These are phyloP conservation scores for Mycena citricolor DNA, from an alignment of 1,284 basidiomycete species.

Conservation along the genomic window DNA sequence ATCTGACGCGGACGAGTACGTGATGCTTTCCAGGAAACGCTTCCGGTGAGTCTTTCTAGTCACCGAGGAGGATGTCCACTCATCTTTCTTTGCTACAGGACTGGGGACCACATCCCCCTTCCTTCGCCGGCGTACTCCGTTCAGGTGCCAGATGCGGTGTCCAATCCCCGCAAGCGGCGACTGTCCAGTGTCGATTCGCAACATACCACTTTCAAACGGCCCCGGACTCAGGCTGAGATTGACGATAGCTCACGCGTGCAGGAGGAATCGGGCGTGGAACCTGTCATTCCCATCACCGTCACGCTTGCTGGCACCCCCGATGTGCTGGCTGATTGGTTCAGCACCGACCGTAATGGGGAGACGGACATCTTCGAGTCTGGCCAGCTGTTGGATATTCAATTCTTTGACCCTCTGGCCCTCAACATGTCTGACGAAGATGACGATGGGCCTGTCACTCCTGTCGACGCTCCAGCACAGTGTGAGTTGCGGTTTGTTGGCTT, in stretches of 20 bases:
- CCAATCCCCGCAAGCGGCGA: slow-evolving; percentile 31
- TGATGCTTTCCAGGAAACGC: slow-evolving; percentile 23
- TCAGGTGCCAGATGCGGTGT: too few species aligned
- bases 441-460: too few species aligned
- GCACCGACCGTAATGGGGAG: slow-evolving; percentile 4
- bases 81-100: background rate
- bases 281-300: slow-evolving; percentile 7
- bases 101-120: background rate
- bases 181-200: slow-evolving; percentile 30
- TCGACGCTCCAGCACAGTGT: slow-evolving; percentile 1
- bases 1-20: slow-evolving; percentile 8
- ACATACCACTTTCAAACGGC: slow-evolving; percentile 26
- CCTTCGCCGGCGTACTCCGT: slow-evolving; percentile 8
- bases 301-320: slow-evolving; percentile 14
- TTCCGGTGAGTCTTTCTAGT: slow-evolving; percentile 23
- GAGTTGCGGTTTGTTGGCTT: background rate
- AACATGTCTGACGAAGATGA: slow-evolving; percentile 6
- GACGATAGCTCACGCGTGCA: too few species aligned
- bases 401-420: slow-evolving; percentile 10
- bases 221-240: slow-evolving; percentile 19
- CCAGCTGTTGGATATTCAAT: slow-evolving; percentile 13
- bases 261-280: too few species aligned
- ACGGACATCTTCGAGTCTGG: slow-evolving; percentile 5
- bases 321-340: slow-evolving; percentile 17
- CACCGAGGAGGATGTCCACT: background rate